These are phyloP conservation scores for Chaetomium tenue DNA, from an alignment of 495 filamentous ascomycete species.

Conservation along the genomic window DNA sequence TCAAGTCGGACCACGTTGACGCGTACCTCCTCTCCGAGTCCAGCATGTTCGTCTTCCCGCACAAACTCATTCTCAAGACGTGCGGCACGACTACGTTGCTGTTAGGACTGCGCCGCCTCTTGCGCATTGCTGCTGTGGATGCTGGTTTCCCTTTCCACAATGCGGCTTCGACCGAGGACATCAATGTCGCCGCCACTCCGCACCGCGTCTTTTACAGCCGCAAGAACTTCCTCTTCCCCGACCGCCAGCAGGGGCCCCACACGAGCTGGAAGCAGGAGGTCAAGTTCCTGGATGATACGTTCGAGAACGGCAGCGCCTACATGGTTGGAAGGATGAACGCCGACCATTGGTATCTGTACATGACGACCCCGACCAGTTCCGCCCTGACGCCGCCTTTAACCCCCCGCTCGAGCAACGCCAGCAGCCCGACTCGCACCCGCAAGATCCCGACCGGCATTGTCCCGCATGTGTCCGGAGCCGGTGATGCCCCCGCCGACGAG, in stretches of 20 bases:
- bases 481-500: conserved; percentile 64
- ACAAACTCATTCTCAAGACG: conserved; percentile 98
- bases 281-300: conserved; percentile 81
- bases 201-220: conserved; percentile 98
- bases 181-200: conserved; percentile 72
- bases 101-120: conserved; percentile 79
- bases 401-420: conserved; percentile 46
- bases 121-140: conserved; percentile 83
- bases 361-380: conserved; percentile 77
- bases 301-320: conserved; percentile 91
- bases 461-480: conserved; percentile 50
- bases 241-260: conserved; percentile 91
- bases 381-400: conserved; percentile 81
- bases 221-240: conserved; percentile 97
- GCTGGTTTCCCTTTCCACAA: conserved; percentile 77
- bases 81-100: conserved; percentile 97
- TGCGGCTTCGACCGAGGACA: conserved; percentile 50
- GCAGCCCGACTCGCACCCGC: conserved; percentile 36
- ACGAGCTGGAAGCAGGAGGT: conserved; percentile 98
- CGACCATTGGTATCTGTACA: conserved; percentile 98
- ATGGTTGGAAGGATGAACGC: conserved; percentile 99
- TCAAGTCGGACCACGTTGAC: conserved; percentile 93
- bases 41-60: conserved; percentile 99
- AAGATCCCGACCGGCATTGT: conserved; percentile 66
- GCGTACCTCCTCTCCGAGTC: conserved; percentile 98